Percentiles rank a stretch among this genome's conserved stretches.
Evolutionary conservation across 805 yeast genomes (phyloP).

Genomic region (Sugiyamaella floridensis): DNA sequence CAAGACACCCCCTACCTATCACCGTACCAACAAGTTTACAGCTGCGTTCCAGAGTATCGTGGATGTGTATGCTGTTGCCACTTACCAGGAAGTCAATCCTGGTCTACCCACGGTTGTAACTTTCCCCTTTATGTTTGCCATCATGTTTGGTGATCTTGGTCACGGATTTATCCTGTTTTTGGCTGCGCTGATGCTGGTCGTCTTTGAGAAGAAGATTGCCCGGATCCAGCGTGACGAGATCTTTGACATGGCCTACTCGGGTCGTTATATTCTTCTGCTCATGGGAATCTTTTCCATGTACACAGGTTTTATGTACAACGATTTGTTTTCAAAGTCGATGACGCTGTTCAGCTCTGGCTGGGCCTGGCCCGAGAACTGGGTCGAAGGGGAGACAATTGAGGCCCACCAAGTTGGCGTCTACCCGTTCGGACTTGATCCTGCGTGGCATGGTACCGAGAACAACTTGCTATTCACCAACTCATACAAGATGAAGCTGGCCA

Average conservation of each 20-base stretch:
- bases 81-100: conserved; percentile 92
- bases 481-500: conserved; percentile 93
- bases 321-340: conserved; percentile 86
- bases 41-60: conserved; percentile 87
- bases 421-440: conserved; percentile 81
- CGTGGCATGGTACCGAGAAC: conserved; percentile 98
- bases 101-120: conserved; percentile 92
- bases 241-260: conserved; percentile 91
- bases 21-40: conserved; percentile 91
- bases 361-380: conserved; percentile 79
- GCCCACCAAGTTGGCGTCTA: conserved; percentile 68
- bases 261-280: conserved; percentile 80
- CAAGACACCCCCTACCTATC: conserved; percentile 89
- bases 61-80: conserved; percentile 92
- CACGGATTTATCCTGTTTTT: conserved; percentile 82
- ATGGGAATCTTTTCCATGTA: conserved; percentile 96
- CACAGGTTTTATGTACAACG: conserved; percentile 92
- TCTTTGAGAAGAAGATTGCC: conserved; percentile 65
- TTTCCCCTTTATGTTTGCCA: conserved; percentile 97
- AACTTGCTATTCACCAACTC: conserved; percentile 85
- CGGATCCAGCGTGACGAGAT: conserved; percentile 79
- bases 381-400: conserved; percentile 59
- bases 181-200: conserved; percentile 64
- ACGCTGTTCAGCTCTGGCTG: conserved; percentile 84
- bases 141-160: conserved; percentile 98